Evolutionary conservation across 2,329 filamentous ascomycete species (phyloP).

Genomic region (Cercospora sesami): DNA sequence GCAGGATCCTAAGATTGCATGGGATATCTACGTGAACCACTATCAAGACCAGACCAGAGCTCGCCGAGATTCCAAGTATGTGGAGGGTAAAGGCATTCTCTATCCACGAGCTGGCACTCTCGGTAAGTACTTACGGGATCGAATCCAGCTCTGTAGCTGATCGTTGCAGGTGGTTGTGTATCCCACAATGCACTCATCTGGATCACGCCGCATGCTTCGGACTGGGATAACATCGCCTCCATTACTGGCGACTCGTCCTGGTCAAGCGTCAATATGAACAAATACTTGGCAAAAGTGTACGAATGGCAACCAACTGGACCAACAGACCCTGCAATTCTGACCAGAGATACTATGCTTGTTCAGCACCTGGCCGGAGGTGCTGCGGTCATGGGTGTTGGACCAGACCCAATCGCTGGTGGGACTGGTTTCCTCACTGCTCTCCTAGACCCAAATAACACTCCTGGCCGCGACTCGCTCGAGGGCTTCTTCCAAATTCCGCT

Average conservation of each 20-base stretch:
- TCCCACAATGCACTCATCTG: constrained; percentile 61
- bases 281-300: constrained; percentile 54
- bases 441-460: constrained; percentile 46
- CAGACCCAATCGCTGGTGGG: constrained; percentile 42
- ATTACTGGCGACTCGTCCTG: constrained; percentile 63
- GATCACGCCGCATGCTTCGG: constrained; percentile 58
- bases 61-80: constrained; percentile 58
- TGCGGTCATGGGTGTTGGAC: constrained; percentile 32
- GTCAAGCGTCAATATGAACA: constrained; percentile 58
- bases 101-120: constrained; percentile 60
- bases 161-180: constrained; percentile 34
- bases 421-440: constrained; percentile 50
- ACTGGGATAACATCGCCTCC: constrained; percentile 59
- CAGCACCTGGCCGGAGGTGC: constrained; percentile 29
- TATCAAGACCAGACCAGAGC: constrained; percentile 58
- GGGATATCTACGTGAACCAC: constrained; percentile 53
- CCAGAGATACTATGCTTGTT: constrained; percentile 24
- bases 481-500: constrained; percentile 61
- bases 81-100: constrained; percentile 52
- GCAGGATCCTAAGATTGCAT: constrained; percentile 18
- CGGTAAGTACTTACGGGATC: constrained; percentile 37
- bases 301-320: constrained; percentile 30
- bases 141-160: background rate
- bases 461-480: constrained; percentile 48
- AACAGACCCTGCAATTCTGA: constrained; percentile 29